Percentiles rank a stretch among this genome's conserved stretches.
Evolutionary conservation across 345 rosid genomes (phyloP).

Genomic region (Heritiera littoralis): DNA sequence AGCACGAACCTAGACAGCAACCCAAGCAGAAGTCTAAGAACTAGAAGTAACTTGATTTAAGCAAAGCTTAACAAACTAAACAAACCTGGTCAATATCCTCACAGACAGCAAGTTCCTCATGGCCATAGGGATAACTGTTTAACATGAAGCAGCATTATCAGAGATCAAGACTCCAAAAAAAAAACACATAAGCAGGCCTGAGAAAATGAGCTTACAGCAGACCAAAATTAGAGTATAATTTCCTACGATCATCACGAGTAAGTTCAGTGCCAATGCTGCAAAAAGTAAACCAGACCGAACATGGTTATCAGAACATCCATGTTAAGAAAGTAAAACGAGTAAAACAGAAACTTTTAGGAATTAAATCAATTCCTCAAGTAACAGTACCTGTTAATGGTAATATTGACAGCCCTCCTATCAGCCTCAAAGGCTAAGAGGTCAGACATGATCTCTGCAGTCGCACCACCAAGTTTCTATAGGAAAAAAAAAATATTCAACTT

Average conservation of each 20-base stretch:
- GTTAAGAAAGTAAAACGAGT: background rate
- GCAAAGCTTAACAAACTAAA: conserved; percentile 6
- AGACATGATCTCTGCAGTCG: conserved; percentile 97
- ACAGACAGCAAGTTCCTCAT: conserved; percentile 84
- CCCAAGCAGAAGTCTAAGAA: conserved; percentile 3
- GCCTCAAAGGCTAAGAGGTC: conserved; percentile 97
- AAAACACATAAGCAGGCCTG: conserved; percentile 1
- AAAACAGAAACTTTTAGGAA: background rate
- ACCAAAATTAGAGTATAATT: conserved; percentile 92
- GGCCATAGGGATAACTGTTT: conserved; percentile 78
- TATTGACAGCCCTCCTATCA: conserved; percentile 95
- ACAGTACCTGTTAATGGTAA: conserved; percentile 81
- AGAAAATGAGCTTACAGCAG: conserved; percentile 61
- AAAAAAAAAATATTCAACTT: background rate
- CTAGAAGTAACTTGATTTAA: conserved; percentile 6
- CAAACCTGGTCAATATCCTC: conserved; percentile 89
- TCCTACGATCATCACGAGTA: conserved; percentile 94
- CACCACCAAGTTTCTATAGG: conserved; percentile 92
- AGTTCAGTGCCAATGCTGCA: conserved; percentile 99
- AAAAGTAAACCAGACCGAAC: conserved; percentile 9
- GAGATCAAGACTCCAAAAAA: background rate
- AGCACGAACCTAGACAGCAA: conserved; percentile 70
- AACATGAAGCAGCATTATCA: conserved; percentile 25
- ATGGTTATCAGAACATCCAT: background rate
- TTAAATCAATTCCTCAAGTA: background rate